Base-by-base conservation (phyloP, 805 yeast species). In the Allodekkera sacchari region DNA sequence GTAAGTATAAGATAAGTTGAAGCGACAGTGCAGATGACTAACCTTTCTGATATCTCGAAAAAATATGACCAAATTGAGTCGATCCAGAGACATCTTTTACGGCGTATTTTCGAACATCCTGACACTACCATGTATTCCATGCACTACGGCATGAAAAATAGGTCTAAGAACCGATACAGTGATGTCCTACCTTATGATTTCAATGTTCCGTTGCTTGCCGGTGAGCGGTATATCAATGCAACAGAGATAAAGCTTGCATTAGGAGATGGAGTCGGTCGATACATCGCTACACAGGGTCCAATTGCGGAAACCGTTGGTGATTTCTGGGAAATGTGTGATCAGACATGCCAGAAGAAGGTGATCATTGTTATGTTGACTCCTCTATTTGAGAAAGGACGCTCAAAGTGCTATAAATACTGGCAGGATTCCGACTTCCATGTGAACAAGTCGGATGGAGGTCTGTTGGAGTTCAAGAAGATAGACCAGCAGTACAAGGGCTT, bases 211-310 rank as follows among this genome's bases (percentile, higher is more conserved):
- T 51, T 84, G 22, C 77, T 77, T 3, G 50, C 47, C 21, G 52
- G 76, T 9, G 39, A 46, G 4, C 62, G 57, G 37, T 63, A 62
- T 36, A 59, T 61, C 23, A 63, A 63, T 43, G 69, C 66, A 2
- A 53, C 58, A 12, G 29, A 43, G 27, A 50, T 63, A 15, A 27
- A 36, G 3, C 35, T 61, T 12, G 28, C 33, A 4, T 20, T 25
- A 5, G 41, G 46, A 7, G 27, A 28, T 10, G 11, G n/a, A 8
- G 19, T 27, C 4, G 46, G 38, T 14, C 5, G 41, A 38, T 81
- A 77, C 48, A 83, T 88, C 45, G 96, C 95, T 1, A 71, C 94
- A 1, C 96, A 89, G 53, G 98, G 96, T 2, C 98, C 98, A 3
- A 55, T 83, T 37, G 53, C 51, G 3, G 67, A 68, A 23, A 89